Evolutionary conservation across 352 stramenopile species (phyloP).

Genomic region (Paralagenidium karlingii): DNA sequence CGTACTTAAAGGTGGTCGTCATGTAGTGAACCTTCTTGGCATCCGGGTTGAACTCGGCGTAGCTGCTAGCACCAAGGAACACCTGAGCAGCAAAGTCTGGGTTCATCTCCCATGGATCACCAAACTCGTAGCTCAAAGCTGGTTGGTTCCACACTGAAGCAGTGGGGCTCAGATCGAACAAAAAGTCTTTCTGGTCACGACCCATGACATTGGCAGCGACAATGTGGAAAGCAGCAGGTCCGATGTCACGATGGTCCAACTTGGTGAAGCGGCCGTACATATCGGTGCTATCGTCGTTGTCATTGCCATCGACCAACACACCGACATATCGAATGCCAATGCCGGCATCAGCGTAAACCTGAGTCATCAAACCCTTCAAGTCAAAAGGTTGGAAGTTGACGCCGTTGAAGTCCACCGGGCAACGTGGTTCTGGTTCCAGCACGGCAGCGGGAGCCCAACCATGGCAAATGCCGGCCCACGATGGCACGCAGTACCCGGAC

Average conservation of each 20-base stretch:
- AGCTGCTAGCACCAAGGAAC: constrained; percentile 24
- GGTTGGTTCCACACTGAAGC: constrained; percentile 47
- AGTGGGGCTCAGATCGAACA: constrained; percentile 21
- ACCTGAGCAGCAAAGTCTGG: constrained; percentile 15
- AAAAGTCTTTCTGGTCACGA: constrained; percentile 16
- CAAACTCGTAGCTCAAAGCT: constrained; percentile 26
- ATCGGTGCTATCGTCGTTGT: constrained; percentile 21
- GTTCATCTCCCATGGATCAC: constrained; percentile 15
- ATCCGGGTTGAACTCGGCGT: constrained; percentile 37
- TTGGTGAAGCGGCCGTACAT: constrained; percentile 21
- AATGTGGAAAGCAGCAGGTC: constrained; percentile 34
- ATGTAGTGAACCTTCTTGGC: constrained; percentile 30
- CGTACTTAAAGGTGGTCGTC: constrained; percentile 13
- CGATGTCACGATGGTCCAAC: constrained; percentile 26
- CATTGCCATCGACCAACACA: constrained; percentile 9
- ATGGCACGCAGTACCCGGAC: constrained; percentile 25
- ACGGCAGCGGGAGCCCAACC: constrained; percentile 25
- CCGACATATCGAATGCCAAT: constrained; percentile 25
- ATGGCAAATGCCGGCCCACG: constrained; percentile 42
- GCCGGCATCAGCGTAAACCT: constrained; percentile 25
- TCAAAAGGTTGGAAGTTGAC: constrained; percentile 33
- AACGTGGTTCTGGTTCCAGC: constrained; percentile 23
- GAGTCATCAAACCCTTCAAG: constrained; percentile 28
- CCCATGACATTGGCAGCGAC: constrained; percentile 32
- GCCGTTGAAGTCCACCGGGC: constrained; percentile 23